A percentile compares a stretch with the other conserved stretches of the same genome.
Conservation (phyloP, 2,329 filamentous ascomycete genomes). For the Karstenula rhodostoma region DNA sequence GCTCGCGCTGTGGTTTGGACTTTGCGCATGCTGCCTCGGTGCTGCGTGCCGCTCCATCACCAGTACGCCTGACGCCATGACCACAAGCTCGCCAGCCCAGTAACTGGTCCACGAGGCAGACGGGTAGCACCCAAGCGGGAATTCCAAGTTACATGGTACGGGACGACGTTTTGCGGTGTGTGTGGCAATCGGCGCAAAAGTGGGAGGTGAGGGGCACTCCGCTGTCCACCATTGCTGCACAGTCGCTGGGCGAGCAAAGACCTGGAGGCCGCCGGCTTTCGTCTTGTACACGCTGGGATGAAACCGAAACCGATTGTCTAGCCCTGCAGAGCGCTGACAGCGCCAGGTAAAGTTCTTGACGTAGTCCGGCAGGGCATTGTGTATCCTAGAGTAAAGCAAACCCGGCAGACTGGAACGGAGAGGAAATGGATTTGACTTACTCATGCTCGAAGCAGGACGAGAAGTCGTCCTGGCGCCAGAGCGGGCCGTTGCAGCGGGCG, state of each 20-base stretch:
- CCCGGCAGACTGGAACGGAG: background rate
- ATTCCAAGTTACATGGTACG: background rate
- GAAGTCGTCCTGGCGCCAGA: slow-evolving; percentile 70
- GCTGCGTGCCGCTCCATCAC: background rate
- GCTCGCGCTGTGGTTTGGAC: background rate
- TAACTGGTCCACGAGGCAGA: background rate
- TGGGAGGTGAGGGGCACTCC: background rate
- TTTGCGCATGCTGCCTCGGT: background rate
- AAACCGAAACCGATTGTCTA: background rate
- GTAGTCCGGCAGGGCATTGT: background rate
- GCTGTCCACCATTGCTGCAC: background rate
- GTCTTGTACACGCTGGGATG: background rate
- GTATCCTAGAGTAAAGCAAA: background rate
- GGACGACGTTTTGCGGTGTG: background rate
- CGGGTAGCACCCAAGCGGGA: background rate
- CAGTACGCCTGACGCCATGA: background rate
- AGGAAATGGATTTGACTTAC: slow-evolving; percentile 63
- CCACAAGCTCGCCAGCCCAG: background rate
- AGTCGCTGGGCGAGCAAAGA: background rate
- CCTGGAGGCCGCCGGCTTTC: background rate
- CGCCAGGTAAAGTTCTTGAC: background rate
- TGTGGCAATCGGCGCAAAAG: background rate
- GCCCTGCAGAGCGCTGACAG: background rate
- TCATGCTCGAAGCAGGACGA: slow-evolving; percentile 70
- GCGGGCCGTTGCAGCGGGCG: slow-evolving; percentile 63